Percentiles rank a stretch among this genome's conserved stretches.
Evolutionary conservation across 2,329 filamentous ascomycete genomes (phyloP).

Genomic region (Hansfordia pulvinata): DNA sequence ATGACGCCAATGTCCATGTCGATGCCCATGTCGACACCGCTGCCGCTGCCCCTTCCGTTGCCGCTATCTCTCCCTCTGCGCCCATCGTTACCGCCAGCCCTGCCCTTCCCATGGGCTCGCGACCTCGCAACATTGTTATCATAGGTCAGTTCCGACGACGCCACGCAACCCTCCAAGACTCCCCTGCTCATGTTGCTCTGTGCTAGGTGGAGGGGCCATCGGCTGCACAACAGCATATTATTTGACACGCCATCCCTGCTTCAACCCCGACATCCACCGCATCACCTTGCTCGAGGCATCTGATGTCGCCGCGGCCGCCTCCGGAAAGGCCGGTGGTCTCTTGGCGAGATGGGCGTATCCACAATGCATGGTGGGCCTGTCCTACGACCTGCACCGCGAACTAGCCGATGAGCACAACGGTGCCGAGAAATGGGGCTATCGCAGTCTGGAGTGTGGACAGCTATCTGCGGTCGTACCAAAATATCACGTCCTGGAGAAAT

Average conservation of each 20-base stretch:
- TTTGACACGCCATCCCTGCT: slow-evolving; percentile 73
- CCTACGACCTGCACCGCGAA: slow-evolving; percentile 70
- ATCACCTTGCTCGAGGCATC: slow-evolving; percentile 82
- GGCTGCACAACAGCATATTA: slow-evolving; percentile 87
- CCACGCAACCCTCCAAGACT: slow-evolving; percentile 2
- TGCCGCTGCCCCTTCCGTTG: no score
- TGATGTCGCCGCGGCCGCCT: slow-evolving; percentile 77
- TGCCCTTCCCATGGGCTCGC: slow-evolving; percentile 1
- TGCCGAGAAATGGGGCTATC: slow-evolving; percentile 72
- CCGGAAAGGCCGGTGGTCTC: slow-evolving; percentile 86
- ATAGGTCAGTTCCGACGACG: slow-evolving; percentile 22
- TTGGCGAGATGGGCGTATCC: slow-evolving; percentile 90
- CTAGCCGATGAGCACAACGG: slow-evolving; percentile 77
- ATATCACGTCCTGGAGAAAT: slow-evolving; percentile 20
- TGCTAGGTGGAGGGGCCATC: slow-evolving; percentile 83
- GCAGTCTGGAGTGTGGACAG: slow-evolving; percentile 60
- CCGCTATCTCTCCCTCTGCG: no score
- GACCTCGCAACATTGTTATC: slow-evolving; percentile 31
- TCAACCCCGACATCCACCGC: slow-evolving; percentile 58
- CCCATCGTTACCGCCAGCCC: no score
- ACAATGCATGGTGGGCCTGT: slow-evolving; percentile 67
- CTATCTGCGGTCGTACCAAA: slow-evolving; percentile 22
- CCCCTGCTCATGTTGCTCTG: slow-evolving; percentile 3
- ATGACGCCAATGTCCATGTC: no score
- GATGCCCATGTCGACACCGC: no score